Percentiles rank a stretch among this genome's conserved stretches.
phyloP scores from a whole-genome alignment of 2,329 filamentous ascomycete genomes.

The Penicillium sp. region DNA sequence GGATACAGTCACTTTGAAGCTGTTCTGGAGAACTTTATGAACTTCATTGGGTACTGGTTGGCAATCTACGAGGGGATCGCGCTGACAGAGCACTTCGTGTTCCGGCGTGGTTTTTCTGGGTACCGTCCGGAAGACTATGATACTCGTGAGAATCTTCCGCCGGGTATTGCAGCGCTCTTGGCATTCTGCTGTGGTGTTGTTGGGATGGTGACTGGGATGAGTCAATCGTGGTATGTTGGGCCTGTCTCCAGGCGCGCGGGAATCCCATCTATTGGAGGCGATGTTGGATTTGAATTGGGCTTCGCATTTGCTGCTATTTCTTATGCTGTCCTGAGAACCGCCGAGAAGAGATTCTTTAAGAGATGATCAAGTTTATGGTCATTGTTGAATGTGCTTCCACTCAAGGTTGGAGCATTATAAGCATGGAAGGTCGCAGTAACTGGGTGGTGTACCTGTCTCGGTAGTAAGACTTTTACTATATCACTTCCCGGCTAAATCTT shows the following conservation, averaged over 20 bases:
- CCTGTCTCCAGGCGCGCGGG: slow-evolving; percentile 64
- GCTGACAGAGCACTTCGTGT: slow-evolving; percentile 66
- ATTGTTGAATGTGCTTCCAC: neutral
- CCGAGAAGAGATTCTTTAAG: slow-evolving; percentile 48
- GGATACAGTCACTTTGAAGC: slow-evolving; percentile 65
- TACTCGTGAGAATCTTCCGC: slow-evolving; percentile 57
- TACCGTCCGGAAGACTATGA: slow-evolving; percentile 62
- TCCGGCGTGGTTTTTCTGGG: slow-evolving; percentile 59
- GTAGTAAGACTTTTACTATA: no score
- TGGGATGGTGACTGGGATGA: slow-evolving; percentile 69
- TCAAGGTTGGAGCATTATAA: no score
- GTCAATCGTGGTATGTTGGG: slow-evolving; percentile 67
- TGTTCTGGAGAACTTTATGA: slow-evolving; percentile 70
- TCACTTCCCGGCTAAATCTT: no score
- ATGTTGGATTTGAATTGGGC: slow-evolving; percentile 65
- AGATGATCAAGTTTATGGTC: neutral
- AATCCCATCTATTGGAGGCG: slow-evolving; percentile 47
- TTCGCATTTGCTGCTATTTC: slow-evolving; percentile 59
- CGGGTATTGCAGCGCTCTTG: slow-evolving; percentile 61
- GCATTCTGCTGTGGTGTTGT: slow-evolving; percentile 65
- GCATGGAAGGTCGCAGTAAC: neutral
- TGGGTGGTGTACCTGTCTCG: no score
- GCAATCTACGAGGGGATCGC: slow-evolving; percentile 69
- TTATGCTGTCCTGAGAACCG: slow-evolving; percentile 53
- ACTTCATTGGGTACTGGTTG: slow-evolving; percentile 68